Percentiles rank a stretch among this genome's conserved stretches.
These are phyloP conservation scores for Talaromyces sp. DNA, from an alignment of 2,329 filamentous ascomycete genomes.

Conservation along the genomic window DNA sequence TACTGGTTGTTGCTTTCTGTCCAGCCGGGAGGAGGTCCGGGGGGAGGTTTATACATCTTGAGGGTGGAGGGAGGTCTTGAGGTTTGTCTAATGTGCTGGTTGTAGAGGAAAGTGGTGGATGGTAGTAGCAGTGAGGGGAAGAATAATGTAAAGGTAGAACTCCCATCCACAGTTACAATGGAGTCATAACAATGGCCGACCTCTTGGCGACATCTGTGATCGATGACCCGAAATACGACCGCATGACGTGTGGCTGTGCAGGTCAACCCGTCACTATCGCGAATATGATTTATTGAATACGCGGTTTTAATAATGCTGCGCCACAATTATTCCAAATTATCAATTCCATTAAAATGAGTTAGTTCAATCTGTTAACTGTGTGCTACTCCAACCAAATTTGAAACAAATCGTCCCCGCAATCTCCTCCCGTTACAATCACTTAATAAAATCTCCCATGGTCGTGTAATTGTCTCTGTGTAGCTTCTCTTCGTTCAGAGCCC, in stretches of 20 bases:
- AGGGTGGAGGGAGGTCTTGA: neutral
- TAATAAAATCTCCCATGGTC: neutral
- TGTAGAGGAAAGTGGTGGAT: neutral
- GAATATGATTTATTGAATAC: too few species aligned
- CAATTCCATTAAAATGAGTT: neutral
- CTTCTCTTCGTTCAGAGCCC: neutral
- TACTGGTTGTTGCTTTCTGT: neutral
- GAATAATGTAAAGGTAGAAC: too few species aligned
- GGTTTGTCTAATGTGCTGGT: neutral
- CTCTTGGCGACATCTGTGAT: too few species aligned
- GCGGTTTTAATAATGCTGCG: neutral
- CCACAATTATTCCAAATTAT: neutral
- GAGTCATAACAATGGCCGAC: too few species aligned
- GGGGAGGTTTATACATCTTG: slow-evolving; percentile 9
- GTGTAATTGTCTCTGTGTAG: neutral
- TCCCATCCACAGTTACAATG: too few species aligned
- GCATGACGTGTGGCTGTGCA: neutral
- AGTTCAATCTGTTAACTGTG: neutral
- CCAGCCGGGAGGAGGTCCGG: slow-evolving; percentile 2
- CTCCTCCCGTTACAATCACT: neutral
- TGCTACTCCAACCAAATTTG: neutral
- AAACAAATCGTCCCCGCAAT: neutral
- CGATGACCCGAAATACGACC: neutral
- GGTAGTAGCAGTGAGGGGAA: neutral
- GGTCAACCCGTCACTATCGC: neutral